Evolutionary conservation across 2,329 filamentous ascomycete species (phyloP).

Genomic region (Penicillium aurantiogriseum): DNA sequence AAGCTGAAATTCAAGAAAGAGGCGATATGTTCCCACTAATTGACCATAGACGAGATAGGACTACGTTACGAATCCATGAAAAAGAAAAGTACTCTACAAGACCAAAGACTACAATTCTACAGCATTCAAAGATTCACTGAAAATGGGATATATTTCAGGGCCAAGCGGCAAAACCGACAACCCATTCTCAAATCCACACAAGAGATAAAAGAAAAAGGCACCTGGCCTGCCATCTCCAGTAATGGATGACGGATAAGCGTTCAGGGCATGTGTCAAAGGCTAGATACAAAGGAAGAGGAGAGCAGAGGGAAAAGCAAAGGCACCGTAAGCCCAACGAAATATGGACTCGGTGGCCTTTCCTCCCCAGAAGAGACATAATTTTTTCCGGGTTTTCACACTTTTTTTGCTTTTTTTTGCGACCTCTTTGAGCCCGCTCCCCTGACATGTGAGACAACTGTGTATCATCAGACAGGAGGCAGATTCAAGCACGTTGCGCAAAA

Average conservation of each 20-base stretch:
- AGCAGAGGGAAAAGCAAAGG: constrained; percentile 17
- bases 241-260: background rate
- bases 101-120: background rate
- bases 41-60: background rate
- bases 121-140: constrained; percentile 1
- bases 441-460: background rate
- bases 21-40: background rate
- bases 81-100: background rate
- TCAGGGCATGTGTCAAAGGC: constrained; percentile 7
- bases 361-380: constrained; percentile 21
- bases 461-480: constrained; percentile 1
- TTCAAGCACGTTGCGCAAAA: background rate
- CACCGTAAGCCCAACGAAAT: background rate
- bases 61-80: background rate
- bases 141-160: constrained; percentile 11
- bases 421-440: constrained; percentile 3
- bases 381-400: constrained; percentile 28
- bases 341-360: constrained; percentile 21
- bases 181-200: constrained; percentile 16
- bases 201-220: constrained; percentile 16
- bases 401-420: constrained; percentile 32
- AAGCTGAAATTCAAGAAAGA: background rate
- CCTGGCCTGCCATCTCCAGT: constrained; percentile 1
- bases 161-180: constrained; percentile 3
- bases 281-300: constrained; percentile 22